Evolutionary conservation across 768 basidiomycete genomes (phyloP), one percentile per base, ranked within the genome.

Genomic region (Trametes meyenii): DNA sequence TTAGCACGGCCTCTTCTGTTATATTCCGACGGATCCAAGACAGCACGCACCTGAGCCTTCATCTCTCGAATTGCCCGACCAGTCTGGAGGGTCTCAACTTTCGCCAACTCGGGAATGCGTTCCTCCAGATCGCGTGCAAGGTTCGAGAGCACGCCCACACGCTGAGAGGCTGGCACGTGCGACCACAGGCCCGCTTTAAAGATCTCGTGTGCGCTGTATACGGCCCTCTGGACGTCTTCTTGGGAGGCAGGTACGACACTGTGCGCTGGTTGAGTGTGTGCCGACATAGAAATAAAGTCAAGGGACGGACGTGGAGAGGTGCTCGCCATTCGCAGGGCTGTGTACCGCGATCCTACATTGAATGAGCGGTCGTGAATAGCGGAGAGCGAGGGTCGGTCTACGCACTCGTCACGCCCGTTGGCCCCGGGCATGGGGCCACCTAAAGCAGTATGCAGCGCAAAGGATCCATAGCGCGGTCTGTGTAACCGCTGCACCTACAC

Each of bases 41-140:
- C n/a, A n/a, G n/a, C 29, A 53, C 81, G 76, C 3, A 95, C 78
- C 73, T 95, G 93, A 0, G 85, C 85, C 19, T 78, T 83, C 91
- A 95, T 93, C 74, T 95, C 92, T 13, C 89, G 80, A 48, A 92
- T 86, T 17, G 89, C 78, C 55, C 91, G 79, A 12, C 92, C 92
- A 0, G 92, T 94, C 72, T 94, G 92, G 50, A 86, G 60, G 1
- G 85, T 83, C 73, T 94, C 92, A 19, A 89, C 75, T 40, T 75
- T 71, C 2, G 90, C 89, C 13, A 92, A 70, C 24, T 85, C 80
- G 0, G 83, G 78, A 17, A 89, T 73, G 64, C 76, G 80, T 17
- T 77, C 76, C 65, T 88, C 86, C 10, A 94, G 77, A 5, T 79
- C 70, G 10, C 84, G 77, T 10, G 91, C 90, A 38, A 94, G 77